A percentile compares a stretch with the other conserved stretches of the same genome.
Evolutionary conservation across 2,329 filamentous ascomycete genomes (phyloP).

Genomic region (Zasmidium cellare): DNA sequence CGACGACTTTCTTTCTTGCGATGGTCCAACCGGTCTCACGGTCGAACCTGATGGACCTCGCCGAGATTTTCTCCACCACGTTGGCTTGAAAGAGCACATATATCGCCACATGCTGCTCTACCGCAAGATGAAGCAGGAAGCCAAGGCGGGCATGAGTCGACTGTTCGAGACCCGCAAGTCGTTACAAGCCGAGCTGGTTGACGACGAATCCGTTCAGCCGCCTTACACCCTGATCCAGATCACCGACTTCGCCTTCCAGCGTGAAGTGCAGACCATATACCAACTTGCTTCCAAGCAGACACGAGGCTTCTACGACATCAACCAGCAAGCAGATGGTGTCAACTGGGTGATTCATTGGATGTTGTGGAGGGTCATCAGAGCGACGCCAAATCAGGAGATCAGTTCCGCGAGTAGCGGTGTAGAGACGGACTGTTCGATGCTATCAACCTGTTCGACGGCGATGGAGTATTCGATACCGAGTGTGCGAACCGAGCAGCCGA

Average conservation of each 20-base stretch:
- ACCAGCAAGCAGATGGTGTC: slow-evolving; percentile 11
- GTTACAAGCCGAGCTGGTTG: slow-evolving; percentile 13
- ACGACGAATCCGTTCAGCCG: slow-evolving; percentile 14
- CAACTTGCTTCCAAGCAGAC: slow-evolving; percentile 16
- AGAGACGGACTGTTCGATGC: slow-evolving; percentile 16
- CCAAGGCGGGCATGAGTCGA: slow-evolving; percentile 20
- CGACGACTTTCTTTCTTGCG: slow-evolving; percentile 13
- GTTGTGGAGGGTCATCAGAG: slow-evolving; percentile 23
- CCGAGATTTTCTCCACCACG: slow-evolving; percentile 20
- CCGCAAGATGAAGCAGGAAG: slow-evolving; percentile 23
- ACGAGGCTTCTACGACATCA: slow-evolving; percentile 21
- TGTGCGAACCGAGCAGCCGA: slow-evolving; percentile 1
- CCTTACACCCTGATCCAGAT: slow-evolving; percentile 21
- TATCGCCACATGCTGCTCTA: slow-evolving; percentile 21
- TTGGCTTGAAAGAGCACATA: slow-evolving; percentile 19
- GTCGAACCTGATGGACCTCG: slow-evolving; percentile 21
- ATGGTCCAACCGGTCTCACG: slow-evolving; percentile 11
- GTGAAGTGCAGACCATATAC: slow-evolving; percentile 19
- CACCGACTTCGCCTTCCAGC: slow-evolving; percentile 20
- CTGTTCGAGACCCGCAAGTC: slow-evolving; percentile 18
- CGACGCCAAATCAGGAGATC: slow-evolving; percentile 5
- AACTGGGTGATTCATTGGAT: slow-evolving; percentile 27
- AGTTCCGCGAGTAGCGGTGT: slow-evolving; percentile 14
- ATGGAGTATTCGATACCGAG: slow-evolving; percentile 8
- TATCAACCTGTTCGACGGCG: slow-evolving; percentile 14